Percentiles rank a stretch among this genome's conserved stretches.
These are phyloP conservation scores for Russula sp. DNA, from an alignment of 768 basidiomycete species.

Conservation along the genomic window DNA sequence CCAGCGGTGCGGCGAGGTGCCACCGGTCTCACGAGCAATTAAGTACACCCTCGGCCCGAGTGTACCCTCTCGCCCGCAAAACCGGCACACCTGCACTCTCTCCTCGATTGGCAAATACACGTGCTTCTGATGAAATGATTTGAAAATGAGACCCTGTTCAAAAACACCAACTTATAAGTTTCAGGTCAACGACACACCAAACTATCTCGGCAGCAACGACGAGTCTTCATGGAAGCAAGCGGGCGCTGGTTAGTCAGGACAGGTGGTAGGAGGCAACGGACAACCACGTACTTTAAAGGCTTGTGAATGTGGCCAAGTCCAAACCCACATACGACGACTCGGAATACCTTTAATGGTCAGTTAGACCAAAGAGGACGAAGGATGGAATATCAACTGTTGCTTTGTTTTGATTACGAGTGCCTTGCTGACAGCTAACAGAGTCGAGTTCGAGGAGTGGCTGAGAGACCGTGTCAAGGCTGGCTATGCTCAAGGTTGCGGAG, in stretches of 20 bases:
- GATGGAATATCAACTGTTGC: not conserved
- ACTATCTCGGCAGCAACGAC: no score
- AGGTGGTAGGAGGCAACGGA: no score
- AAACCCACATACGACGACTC: not conserved
- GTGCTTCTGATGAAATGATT: no score
- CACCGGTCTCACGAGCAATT: not conserved
- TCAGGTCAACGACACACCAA: no score
- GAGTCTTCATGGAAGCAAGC: no score
- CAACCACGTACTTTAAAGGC: not conserved
- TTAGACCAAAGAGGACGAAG: not conserved
- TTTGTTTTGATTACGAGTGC: not conserved
- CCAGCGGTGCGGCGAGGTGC: not conserved
- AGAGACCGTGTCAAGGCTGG: not conserved
- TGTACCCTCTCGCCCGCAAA: not conserved
- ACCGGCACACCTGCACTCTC: not conserved
- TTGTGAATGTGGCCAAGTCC: not conserved
- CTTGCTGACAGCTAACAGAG: not conserved
- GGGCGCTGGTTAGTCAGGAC: no score
- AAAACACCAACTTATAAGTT: no score
- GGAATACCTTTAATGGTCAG: not conserved
- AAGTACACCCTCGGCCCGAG: not conserved
- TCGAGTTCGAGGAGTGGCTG: not conserved
- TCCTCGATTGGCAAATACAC: no score
- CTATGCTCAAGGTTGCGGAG: not conserved
- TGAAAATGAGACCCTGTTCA: no score